These are phyloP conservation scores for Coelastrella sp. DNA, from an alignment of 139 green algal genomes.

Conservation along the genomic window DNA sequence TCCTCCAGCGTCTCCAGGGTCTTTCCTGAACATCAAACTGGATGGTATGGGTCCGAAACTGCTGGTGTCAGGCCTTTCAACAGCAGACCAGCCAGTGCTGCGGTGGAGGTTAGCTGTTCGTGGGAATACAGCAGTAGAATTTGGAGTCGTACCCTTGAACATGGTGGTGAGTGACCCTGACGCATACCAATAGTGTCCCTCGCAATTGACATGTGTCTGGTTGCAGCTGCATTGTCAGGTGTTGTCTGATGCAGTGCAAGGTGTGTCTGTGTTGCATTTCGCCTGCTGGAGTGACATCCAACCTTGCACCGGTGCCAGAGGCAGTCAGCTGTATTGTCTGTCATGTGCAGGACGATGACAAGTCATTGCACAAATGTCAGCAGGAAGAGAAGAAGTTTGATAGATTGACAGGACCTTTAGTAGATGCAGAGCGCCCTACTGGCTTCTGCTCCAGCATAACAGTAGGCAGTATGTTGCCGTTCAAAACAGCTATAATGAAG, in stretches of 20 bases:
- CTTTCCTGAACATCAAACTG: constrained; percentile 62
- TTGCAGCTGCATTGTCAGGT: too few species aligned
- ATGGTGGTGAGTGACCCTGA: constrained; percentile 53
- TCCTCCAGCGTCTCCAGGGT: neutral
- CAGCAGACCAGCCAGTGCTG: constrained; percentile 62
- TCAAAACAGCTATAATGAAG: constrained; percentile 72
- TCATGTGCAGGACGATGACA: constrained; percentile 34
- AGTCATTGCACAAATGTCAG: constrained; percentile 46
- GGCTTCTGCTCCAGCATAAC: constrained; percentile 78
- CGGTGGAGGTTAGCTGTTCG: constrained; percentile 68
- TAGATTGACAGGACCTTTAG: neutral
- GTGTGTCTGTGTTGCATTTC: too few species aligned
- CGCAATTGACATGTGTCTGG: too few species aligned
- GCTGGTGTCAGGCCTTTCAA: constrained; percentile 73
- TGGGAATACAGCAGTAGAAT: constrained; percentile 80
- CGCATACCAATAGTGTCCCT: too few species aligned
- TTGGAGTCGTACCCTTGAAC: constrained; percentile 68
- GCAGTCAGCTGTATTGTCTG: too few species aligned
- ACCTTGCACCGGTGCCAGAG: too few species aligned
- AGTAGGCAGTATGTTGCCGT: constrained; percentile 67
- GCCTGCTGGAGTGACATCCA: too few species aligned
- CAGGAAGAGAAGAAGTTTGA: constrained; percentile 47
- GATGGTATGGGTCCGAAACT: constrained; percentile 78
- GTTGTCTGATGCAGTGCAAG: too few species aligned
- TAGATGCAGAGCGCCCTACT: constrained; percentile 23